Evolutionary conservation across 768 basidiomycete species (phyloP), one percentile per base, ranked within the genome.

Genomic region (Termitomyces heimii): DNA sequence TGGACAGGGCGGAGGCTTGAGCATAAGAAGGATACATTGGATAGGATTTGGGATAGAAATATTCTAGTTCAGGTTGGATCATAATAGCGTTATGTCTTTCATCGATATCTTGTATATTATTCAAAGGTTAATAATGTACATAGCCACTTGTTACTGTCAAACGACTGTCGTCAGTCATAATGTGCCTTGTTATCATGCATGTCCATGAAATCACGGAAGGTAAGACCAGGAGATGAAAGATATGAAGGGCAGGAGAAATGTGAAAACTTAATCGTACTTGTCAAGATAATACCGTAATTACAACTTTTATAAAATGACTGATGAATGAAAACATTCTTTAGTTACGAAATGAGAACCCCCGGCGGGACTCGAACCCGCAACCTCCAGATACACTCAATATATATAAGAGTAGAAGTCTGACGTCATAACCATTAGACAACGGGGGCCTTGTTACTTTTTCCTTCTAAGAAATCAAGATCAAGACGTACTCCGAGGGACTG

Each of bases 371-470:
- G 86, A 88, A 88, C 86, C 80, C 85, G 82, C 85, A 88, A 82
- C 85, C 86, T 87, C 84, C 86, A 88, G 86, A 88, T 85, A 31
- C 5, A n/a, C n/a, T n/a, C n/a, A n/a, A n/a, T n/a, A n/a, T n/a
- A n/a, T n/a, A n/a, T n/a, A n/a, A n/a, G 50, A 22, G 5, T 85
- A 88, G 86, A 88, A 88, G 86, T 88, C 86, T 88, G 86, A 88
- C 86, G 86, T 88, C 86, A 88, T 88, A 85, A 77, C 86, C 86
- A 88, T 88, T 88, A 88, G 85, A 88, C 86, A 85, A 88, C 82
- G 79, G 79, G 86, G 85, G 86, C 86, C 61, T 68, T 13, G 26
- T 5, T n/a, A 7, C 3, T 0, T 4, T 5, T 2, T 5, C n/a
- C 9, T 5, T 3, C 12, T 3, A 2, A 22, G 12, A 4, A 26